Base-by-base conservation (phyloP, 768 basidiomycete species). In the Hericium erinaceus region DNA sequence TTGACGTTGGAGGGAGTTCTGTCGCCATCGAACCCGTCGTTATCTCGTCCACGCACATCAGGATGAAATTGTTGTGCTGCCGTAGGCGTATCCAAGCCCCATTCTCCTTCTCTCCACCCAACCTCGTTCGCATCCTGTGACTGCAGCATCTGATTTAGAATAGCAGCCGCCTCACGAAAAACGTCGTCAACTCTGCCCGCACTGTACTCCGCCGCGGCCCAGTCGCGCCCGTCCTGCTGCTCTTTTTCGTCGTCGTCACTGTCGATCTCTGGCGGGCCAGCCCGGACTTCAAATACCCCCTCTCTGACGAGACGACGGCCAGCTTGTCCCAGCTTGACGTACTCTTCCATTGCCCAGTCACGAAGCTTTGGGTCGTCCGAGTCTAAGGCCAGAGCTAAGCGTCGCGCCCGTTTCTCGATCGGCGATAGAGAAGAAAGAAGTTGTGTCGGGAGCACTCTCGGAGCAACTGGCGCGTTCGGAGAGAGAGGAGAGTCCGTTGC, bases 301-400 rank as follows among this genome's bases (percentile, higher is more conserved):
- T 63, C 62, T 20, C 56, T 49, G 6, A 63, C 62, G 46, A 61
- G 60, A 22, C 56, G 60, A 22, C 58, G 60, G 1, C 58, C 56
- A 3, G 50, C 15, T 11, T 39, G 57, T 20, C 57, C 58, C 6
- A 63, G 53, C 39, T 63, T 63, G 38, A 63, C 60, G 24, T 63
- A 63, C n/a, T 63, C 62, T 9, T 61, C 54, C 49, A 58, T 61
- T 3, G 60, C 62, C 62, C 62, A 63, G 39, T 63, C 62, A 10
- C 54, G 57, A 18, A 58, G n/a, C n/a, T 58, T 54, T 11, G 56
- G 50, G 39, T 63, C 62, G 2, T 63, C 62, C 38, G 62, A 56
- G 48, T 63, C 62, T 28, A 63, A 61, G 2, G 60, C 48, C 1
- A 63, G 44, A 20, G 62, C 57, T 7, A 63, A 52, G 22, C 62